phyloP scores from a whole-genome alignment of 148 eudicot species.

The Chenopodium suecicum region DNA sequence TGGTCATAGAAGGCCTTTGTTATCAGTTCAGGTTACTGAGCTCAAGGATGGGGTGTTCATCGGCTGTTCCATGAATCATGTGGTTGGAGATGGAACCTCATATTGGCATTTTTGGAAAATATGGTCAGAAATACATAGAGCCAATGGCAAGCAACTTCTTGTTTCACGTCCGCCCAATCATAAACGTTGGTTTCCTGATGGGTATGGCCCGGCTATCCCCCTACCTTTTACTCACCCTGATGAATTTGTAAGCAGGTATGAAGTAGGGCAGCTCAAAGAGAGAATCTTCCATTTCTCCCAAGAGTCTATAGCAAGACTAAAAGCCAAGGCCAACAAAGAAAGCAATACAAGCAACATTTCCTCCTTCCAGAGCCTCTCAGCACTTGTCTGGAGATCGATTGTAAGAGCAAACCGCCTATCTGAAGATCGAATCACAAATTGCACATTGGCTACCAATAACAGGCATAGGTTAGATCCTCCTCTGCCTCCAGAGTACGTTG shows the following conservation, averaged over 20 bases:
- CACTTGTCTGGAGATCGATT: conserved; percentile 63
- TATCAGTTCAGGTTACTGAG: conserved; percentile 54
- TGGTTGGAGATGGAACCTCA: conserved; percentile 51
- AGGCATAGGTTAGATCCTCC: conserved; percentile 58
- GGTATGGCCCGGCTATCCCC: conserved; percentile 23
- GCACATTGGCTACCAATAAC: conserved; percentile 52
- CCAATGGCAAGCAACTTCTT: neutral
- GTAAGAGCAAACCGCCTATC: conserved; percentile 40
- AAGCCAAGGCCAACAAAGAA: conserved; percentile 45
- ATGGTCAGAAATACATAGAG: conserved; percentile 41
- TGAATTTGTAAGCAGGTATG: conserved; percentile 28
- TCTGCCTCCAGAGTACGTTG: conserved; percentile 54
- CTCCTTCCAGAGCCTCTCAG: conserved; percentile 59
- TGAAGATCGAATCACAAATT: conserved; percentile 40
- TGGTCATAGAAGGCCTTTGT: conserved; percentile 40
- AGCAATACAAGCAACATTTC: conserved; percentile 38
- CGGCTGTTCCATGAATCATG: conserved; percentile 52
- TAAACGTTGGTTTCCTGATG: conserved; percentile 32
- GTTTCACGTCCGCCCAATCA: conserved; percentile 21
- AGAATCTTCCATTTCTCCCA: conserved; percentile 64
- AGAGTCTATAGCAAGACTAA: conserved; percentile 50
- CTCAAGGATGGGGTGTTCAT: conserved; percentile 42
- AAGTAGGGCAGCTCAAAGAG: conserved; percentile 33
- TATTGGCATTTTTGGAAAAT: conserved; percentile 61
- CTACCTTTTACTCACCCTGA: conserved; percentile 33